Evolutionary conservation across 352 stramenopile species (phyloP), one percentile per base, ranked within the genome.

Genomic region (Globisporangium radiosum): DNA sequence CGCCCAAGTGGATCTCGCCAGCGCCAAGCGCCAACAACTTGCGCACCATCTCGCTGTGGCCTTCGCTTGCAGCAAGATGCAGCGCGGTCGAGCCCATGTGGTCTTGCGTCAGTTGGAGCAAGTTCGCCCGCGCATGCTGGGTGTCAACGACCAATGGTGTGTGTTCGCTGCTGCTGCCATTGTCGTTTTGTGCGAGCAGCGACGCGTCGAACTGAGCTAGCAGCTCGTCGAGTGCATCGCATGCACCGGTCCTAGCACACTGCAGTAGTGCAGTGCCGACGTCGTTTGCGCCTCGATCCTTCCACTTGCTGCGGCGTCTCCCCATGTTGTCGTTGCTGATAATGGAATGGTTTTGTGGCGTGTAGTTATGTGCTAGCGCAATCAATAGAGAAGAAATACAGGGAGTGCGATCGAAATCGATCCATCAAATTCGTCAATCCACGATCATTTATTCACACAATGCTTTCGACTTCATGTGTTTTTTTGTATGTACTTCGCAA

Each of bases 81-180:
- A 90, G 57, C 40, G 78, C 74, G 5, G 80, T 87, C 40, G 78
- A 75, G 33, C 74, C 76, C 56, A 78, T 86, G 65, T 86, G 78
- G 69, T 90, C 78, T 49, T 86, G 76, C 9, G 77, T 80, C 49
- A 78, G 70, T 58, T 90, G 78, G 59, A 90, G 54, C 36, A 85
- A 76, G 6, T 82, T 70, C 39, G 19, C 59, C 15, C 66, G 63
- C 38, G 72, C 59, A 19, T 68, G 53, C 4, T 59, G 39, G 3
- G 43, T 38, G 40, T 52, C 60, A 7, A 65, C 33, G 7, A 37
- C 7, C 5, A 40, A 42, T 47, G 17, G 38, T 42, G 42, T 0
- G n/a, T 11, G 11, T 25, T 9, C 5, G 37, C 7, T n/a, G 3
- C 5, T 33, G n/a, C 25, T 44, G 36, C 7, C 48, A 17, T 43